phyloP scores from a whole-genome alignment of 2,329 filamentous ascomycete species.

The Alternaria tenuissima region DNA sequence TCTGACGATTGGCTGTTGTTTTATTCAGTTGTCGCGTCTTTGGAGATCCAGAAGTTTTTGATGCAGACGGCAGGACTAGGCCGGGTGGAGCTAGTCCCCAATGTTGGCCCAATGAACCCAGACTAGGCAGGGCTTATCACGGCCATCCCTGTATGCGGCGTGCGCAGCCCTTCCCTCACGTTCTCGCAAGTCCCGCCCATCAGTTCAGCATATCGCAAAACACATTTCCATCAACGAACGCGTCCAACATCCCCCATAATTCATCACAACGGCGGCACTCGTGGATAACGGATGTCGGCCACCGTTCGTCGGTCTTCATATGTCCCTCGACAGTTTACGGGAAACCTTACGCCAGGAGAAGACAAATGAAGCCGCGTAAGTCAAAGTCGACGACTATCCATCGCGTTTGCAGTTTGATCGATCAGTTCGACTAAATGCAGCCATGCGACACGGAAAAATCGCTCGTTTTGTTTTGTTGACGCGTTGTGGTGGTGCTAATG shows the following conservation, averaged over 20 bases:
- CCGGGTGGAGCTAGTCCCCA: constrained; percentile 12
- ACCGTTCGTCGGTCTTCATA: constrained; percentile 52
- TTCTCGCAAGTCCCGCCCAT: constrained; percentile 39
- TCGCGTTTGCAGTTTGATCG: constrained; percentile 26
- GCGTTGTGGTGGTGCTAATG: constrained; percentile 51
- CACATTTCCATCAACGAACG: constrained; percentile 48
- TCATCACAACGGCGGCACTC: constrained; percentile 52
- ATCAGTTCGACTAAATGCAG: constrained; percentile 22
- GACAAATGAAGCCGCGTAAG: constrained; percentile 56
- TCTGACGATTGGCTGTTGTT: constrained; percentile 14
- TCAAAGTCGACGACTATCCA: constrained; percentile 28
- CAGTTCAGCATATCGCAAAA: constrained; percentile 39
- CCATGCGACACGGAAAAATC: constrained; percentile 53
- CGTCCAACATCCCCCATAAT: constrained; percentile 40
- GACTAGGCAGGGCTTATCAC: constrained; percentile 39
- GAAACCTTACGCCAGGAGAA: constrained; percentile 52
- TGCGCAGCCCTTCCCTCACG: constrained; percentile 34
- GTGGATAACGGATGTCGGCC: constrained; percentile 60
- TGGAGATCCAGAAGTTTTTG: constrained; percentile 31
- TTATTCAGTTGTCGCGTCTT: constrained; percentile 9
- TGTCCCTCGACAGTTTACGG: constrained; percentile 58
- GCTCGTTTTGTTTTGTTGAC: constrained; percentile 48
- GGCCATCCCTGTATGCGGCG: constrained; percentile 19
- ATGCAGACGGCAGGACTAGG: constrained; percentile 32
- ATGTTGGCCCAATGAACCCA: constrained; percentile 14